A percentile compares a stretch with the other conserved stretches of the same genome.
Conservation (phyloP, 2,329 filamentous ascomycete genomes). For the Esteya vermicola region DNA sequence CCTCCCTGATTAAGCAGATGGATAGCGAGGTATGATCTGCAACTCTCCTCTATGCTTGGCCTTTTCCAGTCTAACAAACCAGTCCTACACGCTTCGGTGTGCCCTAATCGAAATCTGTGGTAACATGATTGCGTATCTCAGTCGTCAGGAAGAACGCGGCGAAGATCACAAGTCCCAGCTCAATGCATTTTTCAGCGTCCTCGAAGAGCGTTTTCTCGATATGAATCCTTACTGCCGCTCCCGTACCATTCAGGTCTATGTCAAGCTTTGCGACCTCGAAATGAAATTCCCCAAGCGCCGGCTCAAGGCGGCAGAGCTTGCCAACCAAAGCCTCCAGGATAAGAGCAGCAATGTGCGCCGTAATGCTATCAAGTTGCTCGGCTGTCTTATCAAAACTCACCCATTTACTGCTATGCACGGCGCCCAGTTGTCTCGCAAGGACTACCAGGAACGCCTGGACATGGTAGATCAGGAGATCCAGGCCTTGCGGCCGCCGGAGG, state of each 20-base stretch:
- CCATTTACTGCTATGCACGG: slow-evolving; percentile 89
- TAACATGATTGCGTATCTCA: slow-evolving; percentile 83
- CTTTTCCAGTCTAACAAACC: slow-evolving; percentile 16
- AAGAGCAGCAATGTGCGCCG: slow-evolving; percentile 95
- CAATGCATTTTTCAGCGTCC: slow-evolving; percentile 90
- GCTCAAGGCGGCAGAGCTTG: slow-evolving; percentile 75
- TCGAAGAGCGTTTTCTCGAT: slow-evolving; percentile 92
- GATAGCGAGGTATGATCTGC: slow-evolving; percentile 64
- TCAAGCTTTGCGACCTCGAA: slow-evolving; percentile 84
- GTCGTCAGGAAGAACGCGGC: slow-evolving; percentile 76
- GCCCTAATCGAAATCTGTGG: slow-evolving; percentile 94
- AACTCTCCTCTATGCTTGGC: not conserved
- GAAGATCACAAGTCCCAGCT: slow-evolving; percentile 93
- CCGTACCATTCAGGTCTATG: slow-evolving; percentile 82
- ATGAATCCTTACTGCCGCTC: slow-evolving; percentile 93
- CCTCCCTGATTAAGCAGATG: slow-evolving; percentile 80
- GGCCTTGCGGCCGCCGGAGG: slow-evolving; percentile 63
- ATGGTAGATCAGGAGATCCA: slow-evolving; percentile 72
- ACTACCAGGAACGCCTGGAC: slow-evolving; percentile 74
- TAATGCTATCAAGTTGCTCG: slow-evolving; percentile 87
- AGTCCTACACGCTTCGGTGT: slow-evolving; percentile 86
- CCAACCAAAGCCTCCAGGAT: slow-evolving; percentile 81
- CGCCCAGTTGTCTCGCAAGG: slow-evolving; percentile 67
- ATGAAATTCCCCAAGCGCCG: slow-evolving; percentile 90
- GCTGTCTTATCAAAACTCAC: slow-evolving; percentile 80